Conservation (phyloP, 176 grass and related monocot genomes). For the Echinochloa phyllopogon region DNA sequence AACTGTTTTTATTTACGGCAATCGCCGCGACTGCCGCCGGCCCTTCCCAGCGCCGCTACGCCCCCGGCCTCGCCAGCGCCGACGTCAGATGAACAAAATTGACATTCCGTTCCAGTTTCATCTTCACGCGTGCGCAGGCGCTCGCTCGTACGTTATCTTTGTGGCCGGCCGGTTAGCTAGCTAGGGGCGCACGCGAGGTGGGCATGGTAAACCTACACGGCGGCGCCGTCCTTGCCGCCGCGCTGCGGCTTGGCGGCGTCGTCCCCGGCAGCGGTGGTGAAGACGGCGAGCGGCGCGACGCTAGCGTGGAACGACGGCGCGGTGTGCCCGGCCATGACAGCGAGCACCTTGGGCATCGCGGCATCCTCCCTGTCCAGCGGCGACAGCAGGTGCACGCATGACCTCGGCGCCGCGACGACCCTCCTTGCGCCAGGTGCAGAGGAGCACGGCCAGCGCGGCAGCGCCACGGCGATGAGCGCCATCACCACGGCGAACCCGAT, state of each 20-base stretch:
- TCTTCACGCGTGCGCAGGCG: not conserved
- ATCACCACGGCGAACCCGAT: conserved; percentile 62
- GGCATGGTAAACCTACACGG: conserved; percentile 2
- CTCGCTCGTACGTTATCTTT: not conserved
- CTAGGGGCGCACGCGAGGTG: too few species aligned
- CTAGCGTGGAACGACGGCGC: conserved; percentile 62
- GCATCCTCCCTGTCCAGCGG: conserved; percentile 54
- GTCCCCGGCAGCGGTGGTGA: not conserved
- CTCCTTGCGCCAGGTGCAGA: conserved; percentile 56
- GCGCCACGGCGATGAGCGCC: conserved; percentile 58
- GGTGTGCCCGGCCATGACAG: conserved; percentile 64
- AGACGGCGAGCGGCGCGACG: conserved; percentile 44
- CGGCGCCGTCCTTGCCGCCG: not conserved
- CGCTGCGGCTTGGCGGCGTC: not conserved
- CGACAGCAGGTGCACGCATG: conserved; percentile 39
- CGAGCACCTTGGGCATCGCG: conserved; percentile 53
- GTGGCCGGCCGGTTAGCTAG: not conserved
- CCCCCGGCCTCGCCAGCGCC: too few species aligned
- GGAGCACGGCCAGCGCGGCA: conserved; percentile 56
- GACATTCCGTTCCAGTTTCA: not conserved
- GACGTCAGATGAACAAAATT: conserved; percentile 28
- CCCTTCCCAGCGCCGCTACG: too few species aligned
- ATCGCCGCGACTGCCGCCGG: too few species aligned
- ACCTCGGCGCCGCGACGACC: not conserved
- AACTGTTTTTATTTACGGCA: too few species aligned